phyloP scores from a whole-genome alignment of 169 alveolate species.

The Eimeria praecox region DNA sequence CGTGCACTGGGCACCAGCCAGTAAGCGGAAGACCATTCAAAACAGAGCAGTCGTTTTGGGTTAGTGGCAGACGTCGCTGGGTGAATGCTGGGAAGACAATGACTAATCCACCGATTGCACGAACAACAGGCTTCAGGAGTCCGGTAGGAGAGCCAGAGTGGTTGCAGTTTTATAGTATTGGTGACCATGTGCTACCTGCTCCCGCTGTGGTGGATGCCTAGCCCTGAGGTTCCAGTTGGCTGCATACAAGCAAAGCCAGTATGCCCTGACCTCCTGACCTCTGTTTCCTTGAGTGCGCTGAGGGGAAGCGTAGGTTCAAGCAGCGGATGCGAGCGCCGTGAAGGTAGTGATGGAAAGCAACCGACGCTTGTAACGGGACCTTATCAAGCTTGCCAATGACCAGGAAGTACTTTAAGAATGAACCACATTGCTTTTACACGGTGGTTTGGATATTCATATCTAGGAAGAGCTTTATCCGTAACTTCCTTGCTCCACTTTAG shows the following conservation, averaged over 20 bases:
- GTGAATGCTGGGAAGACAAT: no score
- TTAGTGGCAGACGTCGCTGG: background rate
- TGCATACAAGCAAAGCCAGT: background rate
- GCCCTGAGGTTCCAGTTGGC: background rate
- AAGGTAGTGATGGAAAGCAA: background rate
- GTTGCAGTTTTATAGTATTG: background rate
- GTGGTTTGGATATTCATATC: background rate
- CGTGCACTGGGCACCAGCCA: conserved; percentile 9
- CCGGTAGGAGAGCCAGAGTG: background rate
- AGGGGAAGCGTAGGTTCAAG: background rate
- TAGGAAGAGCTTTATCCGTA: background rate
- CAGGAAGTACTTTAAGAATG: conserved; percentile 21
- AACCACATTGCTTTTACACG: background rate
- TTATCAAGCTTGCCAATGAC: background rate
- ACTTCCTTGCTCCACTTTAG: background rate
- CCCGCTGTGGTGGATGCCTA: background rate
- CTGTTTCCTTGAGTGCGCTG: background rate
- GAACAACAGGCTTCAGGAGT: background rate
- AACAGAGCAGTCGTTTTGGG: background rate
- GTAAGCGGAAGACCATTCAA: background rate
- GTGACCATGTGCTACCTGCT: background rate
- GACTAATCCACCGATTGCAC: background rate
- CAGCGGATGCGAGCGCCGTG: background rate
- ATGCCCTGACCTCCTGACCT: background rate
- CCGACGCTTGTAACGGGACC: background rate